Base-by-base conservation (phyloP, 139 green algal species). In the Chlorella sp. region DNA sequence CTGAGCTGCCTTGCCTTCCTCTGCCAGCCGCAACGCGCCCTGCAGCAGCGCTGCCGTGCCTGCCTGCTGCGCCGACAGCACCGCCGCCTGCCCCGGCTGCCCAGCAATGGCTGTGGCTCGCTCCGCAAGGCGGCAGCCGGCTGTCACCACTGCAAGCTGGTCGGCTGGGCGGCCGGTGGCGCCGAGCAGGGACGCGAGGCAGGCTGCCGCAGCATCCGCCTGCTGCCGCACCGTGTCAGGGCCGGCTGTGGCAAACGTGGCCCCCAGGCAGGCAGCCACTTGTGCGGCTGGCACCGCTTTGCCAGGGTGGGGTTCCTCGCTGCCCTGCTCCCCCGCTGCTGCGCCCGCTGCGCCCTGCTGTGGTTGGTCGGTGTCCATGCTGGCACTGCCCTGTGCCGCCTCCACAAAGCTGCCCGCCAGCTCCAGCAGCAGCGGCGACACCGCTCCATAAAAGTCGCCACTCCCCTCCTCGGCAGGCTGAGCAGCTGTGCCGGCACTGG, bases 341-440 rank as follows among this genome's bases (percentile, higher is more conserved):
- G 70, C 46, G 14, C 48, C 76, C 19, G 28, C 34, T 17, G 32
- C 51, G 34, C 76, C 76, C 38, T 72, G 30, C 78, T 65, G n/a
- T 20, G 20, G 48, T 41, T 70, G 36, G 19, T 83, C 69, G 8
- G 26, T 73, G 28, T 76, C 69, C 70, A 72, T 85, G 9, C 34
- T 43, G 24, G 44, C 48, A 36, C 38, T 41, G 36, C 81, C 70
- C 54, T 62, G 54, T 11, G 56, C 68, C 22, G 81, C 81, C 56
- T 74, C 81, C 40, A 81, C 70, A 30, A 54, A 86, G 34, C 56
- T 81, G 14, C 26, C 51, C 4, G 48, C 56, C 38, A 81, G 81
- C 73, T 86, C 79, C 73, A 88, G 73, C 28, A 90, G 79, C 44
- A 76, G 83, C 17, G 77, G 77, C 1, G 79, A 43, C 24, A 81